These are phyloP conservation scores for Chlorella sorokiniana DNA, from an alignment of 139 green algal species.

Conservation along the genomic window DNA sequence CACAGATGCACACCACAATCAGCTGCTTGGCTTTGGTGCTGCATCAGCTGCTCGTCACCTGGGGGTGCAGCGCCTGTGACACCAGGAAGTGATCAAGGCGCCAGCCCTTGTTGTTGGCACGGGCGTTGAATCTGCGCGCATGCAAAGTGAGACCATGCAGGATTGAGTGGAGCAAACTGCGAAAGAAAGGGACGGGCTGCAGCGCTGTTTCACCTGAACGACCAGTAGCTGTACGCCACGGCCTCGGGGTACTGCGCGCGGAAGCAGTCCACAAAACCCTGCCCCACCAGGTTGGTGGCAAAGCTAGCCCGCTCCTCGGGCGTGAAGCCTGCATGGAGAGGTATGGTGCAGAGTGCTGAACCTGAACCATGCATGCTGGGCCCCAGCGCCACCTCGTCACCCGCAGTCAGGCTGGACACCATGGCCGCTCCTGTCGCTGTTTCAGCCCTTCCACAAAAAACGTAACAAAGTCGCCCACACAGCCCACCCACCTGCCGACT, in stretches of 20 bases:
- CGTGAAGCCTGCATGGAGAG: constrained; percentile 70
- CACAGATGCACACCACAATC: too few relatives aligned
- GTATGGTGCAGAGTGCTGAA: not conserved
- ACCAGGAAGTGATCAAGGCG: constrained; percentile 82
- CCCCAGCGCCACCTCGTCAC: too few relatives aligned
- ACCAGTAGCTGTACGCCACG: constrained; percentile 77
- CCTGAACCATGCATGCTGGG: too few relatives aligned
- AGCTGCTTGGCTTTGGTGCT: too few relatives aligned
- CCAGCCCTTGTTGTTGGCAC: constrained; percentile 69
- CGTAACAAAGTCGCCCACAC: too few relatives aligned
- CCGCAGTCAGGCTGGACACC: too few relatives aligned
- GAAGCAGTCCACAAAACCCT: constrained; percentile 69
- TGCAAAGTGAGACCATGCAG: not conserved
- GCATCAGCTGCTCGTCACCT: too few relatives aligned
- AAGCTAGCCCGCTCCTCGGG: constrained; percentile 77
- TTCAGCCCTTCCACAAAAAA: too few relatives aligned
- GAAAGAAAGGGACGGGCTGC: not conserved
- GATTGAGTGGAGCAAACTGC: not conserved
- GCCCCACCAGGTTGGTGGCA: constrained; percentile 37
- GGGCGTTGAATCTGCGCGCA: constrained; percentile 17
- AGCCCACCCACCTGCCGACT: constrained; percentile 3
- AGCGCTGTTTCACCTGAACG: constrained; percentile 29
- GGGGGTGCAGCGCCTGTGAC: constrained; percentile 26
- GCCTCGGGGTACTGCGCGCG: constrained; percentile 57
- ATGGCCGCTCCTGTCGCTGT: too few relatives aligned